Conservation (phyloP, 345 rosid genomes). For the Citrus sinensis region DNA sequence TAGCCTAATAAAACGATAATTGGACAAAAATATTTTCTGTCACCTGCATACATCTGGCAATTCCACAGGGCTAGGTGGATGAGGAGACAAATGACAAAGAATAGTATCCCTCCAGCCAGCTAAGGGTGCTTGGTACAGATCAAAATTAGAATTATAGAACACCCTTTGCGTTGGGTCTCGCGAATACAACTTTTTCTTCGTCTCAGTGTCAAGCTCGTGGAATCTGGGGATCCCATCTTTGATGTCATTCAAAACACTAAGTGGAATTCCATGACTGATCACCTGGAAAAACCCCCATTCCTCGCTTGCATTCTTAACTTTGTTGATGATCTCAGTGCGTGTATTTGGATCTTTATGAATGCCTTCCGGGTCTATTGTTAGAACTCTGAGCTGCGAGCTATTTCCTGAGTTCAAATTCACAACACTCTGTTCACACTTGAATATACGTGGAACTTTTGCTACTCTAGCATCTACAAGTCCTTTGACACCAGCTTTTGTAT, state of each 20-base stretch:
- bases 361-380: not conserved
- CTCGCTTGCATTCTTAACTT: conserved; percentile 8
- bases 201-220: conserved; percentile 16
- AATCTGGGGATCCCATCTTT: conserved; percentile 16
- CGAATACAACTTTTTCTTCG: conserved; percentile 20
- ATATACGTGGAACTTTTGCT: not conserved
- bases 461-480: conserved; percentile 2
- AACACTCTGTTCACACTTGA: not conserved
- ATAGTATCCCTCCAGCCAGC: conserved; percentile 30
- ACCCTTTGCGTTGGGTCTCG: conserved; percentile 13
- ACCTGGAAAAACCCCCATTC: conserved; percentile 30
- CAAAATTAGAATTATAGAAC: conserved; percentile 14
- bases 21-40: too few species aligned
- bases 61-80: conserved; percentile 17
- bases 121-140: conserved; percentile 15
- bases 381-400: not conserved
- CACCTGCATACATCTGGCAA: conserved; percentile 24
- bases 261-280: conserved; percentile 19
- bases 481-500: too few species aligned
- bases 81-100: conserved; percentile 7
- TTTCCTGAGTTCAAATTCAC: not conserved
- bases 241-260: conserved; percentile 10
- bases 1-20: not conserved
- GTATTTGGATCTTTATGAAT: not conserved
- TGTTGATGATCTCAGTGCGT: not conserved